Evolutionary conservation across 495 filamentous ascomycete species (phyloP), one percentile per base, ranked within the genome.

Genomic region (Viridothelium virens): DNA sequence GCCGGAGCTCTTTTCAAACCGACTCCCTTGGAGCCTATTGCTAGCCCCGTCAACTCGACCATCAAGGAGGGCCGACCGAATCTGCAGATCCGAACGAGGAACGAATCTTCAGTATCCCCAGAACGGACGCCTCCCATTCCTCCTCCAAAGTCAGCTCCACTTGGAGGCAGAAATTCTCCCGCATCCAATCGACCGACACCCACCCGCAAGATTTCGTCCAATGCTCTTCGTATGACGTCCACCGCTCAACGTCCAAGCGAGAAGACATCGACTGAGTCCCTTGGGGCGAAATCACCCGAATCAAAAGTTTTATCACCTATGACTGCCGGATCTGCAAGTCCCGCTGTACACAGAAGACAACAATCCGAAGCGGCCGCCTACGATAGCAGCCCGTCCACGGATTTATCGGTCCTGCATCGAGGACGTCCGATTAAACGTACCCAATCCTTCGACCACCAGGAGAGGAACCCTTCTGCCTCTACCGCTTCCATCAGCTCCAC

Each of bases 381-480:
- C 31, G 53, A 59, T 33, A 36, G 25, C 18, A 59, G 53, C 36
- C 31, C 31, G 25, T 36, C 31, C 7, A 18, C 61, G 14, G 61
- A 63, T 41, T 7, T 18, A 14, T 83, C 84, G 63, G 82, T 86
- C 61, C 81, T 87, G 77, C 81, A 86, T 63, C 76, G 86, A 61
- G 85, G 85, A 0, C 77, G 84, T 3, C 84, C 85, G 33, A 75
- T 79, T 66, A 84, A 82, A 70, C 75, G 83, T 47, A 56, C 66
- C 4, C 74, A 67, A 66, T 74, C 75, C 56, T 67, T 70, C 44
- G 64, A 72, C 61, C 61, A 69, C 39, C 53, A 59, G 5, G 53
- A 59, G 11, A 33, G 53, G 53, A 73, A 67, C 38, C 63, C 64
- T 62, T 72, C 56, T 59, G 70, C 46, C 63, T 71, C 69, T 36